Conservation (phyloP, 2,329 filamentous ascomycete species). For the Cladophialophora yegresii region DNA sequence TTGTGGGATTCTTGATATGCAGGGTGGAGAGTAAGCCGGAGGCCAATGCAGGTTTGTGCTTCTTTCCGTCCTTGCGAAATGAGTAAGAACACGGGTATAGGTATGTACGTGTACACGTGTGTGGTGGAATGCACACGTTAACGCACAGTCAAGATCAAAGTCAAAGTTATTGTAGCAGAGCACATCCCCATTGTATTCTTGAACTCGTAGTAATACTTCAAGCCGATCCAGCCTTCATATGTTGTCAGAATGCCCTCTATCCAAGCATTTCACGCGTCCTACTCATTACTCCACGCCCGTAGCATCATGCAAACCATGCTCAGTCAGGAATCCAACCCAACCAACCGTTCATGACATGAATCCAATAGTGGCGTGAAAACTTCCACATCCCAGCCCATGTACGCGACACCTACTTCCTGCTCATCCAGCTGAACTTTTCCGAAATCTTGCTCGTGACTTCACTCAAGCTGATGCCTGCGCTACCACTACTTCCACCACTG, state of each 20-base stretch:
- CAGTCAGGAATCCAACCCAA: background rate
- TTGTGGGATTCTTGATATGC: no score
- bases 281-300: constrained; percentile 1
- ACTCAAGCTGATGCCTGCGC: constrained; percentile 30
- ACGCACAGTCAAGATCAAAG: no score
- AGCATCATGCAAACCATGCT: background rate
- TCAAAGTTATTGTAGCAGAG: no score
- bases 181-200: background rate
- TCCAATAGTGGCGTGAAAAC: background rate
- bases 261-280: background rate
- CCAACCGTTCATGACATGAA: background rate
- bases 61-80: no score
- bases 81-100: no score
- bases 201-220: background rate
- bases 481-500: constrained; percentile 19
- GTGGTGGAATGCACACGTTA: no score
- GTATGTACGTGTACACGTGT: no score
- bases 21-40: no score
- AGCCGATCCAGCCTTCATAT: background rate
- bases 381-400: background rate
- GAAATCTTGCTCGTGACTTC: constrained; percentile 33
- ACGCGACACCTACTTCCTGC: constrained; percentile 17
- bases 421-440: constrained; percentile 33
- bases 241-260: background rate
- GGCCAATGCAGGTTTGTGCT: no score